Evolutionary conservation across 495 filamentous ascomycete species (phyloP), one percentile per base, ranked within the genome.

Genomic region (Aspergillus ostianus): DNA sequence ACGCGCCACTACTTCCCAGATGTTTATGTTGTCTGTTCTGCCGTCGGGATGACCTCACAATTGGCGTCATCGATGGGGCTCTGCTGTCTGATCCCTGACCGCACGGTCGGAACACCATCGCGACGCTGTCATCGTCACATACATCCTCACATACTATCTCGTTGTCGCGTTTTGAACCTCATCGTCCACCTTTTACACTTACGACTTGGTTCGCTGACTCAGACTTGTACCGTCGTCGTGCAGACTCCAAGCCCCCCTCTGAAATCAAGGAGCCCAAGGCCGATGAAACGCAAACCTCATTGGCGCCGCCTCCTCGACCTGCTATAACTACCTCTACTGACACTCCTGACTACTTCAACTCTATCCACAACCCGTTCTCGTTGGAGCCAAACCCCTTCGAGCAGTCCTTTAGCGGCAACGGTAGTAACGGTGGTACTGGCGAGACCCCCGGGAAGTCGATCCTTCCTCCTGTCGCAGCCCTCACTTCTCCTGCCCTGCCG

Each of bases 301-400:
- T 94, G 70, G 88, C 88, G 59, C 90, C 90, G 63, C 90, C 91
- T 64, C 89, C 90, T 51, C 90, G 89, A 72, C 91, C 91, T 51
- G 75, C 77, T 41, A 81, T 83, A 53, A 73, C 82, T 62, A 72
- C 75, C 59, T 69, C 81, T 62, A 66, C 75, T 58, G 83, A 87
- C 67, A 84, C 82, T n/a, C 84, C 86, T 30, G 90, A 94, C 67
- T 93, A 93, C 77, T 95, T 92, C 75, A 85, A 83, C 44, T 81
- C 77, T 53, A 79, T 84, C 32, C 80, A 87, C 68, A 82, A 75
- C 67, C 83, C 82, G 63, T 89, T 85, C 71, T 87, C 86, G 54
- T 82, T 89, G 63, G 94, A 98, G 70, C 93, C 92, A 55, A 98
- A 98, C 69, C 93, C 93, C 7, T 98, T 98, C 70, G 94, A 98